Evolutionary conservation across 2,329 filamentous ascomycete genomes (phyloP), one percentile per base, ranked within the genome.

Genomic region (Trichothecium roseum): DNA sequence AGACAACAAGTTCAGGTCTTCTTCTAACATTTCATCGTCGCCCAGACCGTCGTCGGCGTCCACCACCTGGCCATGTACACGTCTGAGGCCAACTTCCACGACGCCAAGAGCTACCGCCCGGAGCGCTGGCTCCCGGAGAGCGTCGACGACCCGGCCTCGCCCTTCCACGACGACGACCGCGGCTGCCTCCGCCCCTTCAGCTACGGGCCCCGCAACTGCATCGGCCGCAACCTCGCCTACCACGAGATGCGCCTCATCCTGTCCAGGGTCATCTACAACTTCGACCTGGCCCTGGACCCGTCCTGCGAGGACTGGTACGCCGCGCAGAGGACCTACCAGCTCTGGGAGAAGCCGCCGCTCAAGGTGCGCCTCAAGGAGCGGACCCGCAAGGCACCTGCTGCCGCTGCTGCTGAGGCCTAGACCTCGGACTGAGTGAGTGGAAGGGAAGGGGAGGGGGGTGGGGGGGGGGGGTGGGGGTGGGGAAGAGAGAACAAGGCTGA

Each of bases 181-280:
- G 28, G n/a, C 28, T 24, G 20, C 20, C 20, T 24, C 20, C 20
- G 20, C 10, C 20, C 20, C 20, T 24, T 24, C 10, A 29, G 28
- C 28, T 29, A 16, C 28, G 56, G 60, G 1, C 53, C 57, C 12
- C 37, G 58, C 9, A 57, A 57, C 14, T 62, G 59, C 31, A 42
- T 62, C 28, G 59, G 58, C 1, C 43, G 46, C 33, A 59, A 59
- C 15, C 32, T 37, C 5, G 64, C 64, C 2, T 63, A 62, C 32
- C 55, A 55, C 10, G 64, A 69, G 44, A 62, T 68, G 59, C 57
- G 64, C 3, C 41, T 66, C 4, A 60, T 67, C 10, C 37, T 68
- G 3, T 56, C 64, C 2, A 54, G 55, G 13, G 37, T 69, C 7
- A 41, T 68, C 1, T 68, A 50, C 36, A 54, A 59, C 22, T 68